phyloP scores from a whole-genome alignment of 2,329 filamentous ascomycete species.

The Immersiporthe knoxdaviesiana region DNA sequence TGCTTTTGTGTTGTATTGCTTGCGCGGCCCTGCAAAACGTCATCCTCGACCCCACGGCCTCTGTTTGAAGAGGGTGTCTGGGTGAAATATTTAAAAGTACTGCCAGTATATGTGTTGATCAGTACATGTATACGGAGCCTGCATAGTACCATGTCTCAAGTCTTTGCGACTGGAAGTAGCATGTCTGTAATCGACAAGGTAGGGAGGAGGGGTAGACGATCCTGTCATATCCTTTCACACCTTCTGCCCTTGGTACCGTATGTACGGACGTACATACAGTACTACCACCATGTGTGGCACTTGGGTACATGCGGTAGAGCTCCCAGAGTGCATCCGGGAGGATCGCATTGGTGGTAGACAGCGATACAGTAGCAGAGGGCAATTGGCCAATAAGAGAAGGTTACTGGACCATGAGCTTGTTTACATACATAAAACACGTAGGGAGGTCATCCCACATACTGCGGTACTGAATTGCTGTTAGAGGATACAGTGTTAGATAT shows the following conservation, averaged over 20 bases:
- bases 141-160: background rate
- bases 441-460: background rate
- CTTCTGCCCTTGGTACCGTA: background rate
- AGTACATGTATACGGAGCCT: too few species aligned
- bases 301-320: background rate
- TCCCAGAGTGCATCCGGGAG: background rate
- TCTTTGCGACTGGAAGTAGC: too few species aligned
- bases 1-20: slow-evolving; percentile 1
- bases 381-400: background rate
- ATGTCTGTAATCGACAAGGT: too few species aligned
- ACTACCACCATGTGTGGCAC: background rate
- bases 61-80: background rate
- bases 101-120: too few species aligned
- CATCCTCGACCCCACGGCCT: background rate
- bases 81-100: background rate
- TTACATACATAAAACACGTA: background rate
- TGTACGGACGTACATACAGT: too few species aligned
- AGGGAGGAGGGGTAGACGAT: background rate
- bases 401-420: background rate
- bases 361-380: background rate
- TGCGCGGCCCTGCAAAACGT: slow-evolving; percentile 9
- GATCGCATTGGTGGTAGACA: background rate
- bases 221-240: background rate
- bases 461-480: background rate
- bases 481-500: too few species aligned